These are phyloP conservation scores for Triangularia setosa DNA, from an alignment of 2,329 filamentous ascomycete species.

Conservation along the genomic window DNA sequence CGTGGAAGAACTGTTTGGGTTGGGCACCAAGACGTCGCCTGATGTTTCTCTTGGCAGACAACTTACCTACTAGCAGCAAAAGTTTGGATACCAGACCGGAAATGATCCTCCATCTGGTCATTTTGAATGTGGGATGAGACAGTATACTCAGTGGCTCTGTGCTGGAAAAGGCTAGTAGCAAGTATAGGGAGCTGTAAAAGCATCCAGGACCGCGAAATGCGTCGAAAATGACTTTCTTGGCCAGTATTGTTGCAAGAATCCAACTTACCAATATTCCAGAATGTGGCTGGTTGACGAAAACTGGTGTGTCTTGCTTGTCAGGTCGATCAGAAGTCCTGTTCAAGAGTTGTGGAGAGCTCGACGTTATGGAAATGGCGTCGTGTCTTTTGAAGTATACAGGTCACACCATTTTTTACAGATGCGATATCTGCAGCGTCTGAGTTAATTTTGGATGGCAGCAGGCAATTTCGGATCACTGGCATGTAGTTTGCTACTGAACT, in stretches of 20 bases:
- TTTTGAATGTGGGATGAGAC: background rate
- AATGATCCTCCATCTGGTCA: background rate
- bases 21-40: background rate
- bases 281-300: too few relatives aligned
- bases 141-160: background rate
- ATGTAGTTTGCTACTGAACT: background rate
- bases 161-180: background rate
- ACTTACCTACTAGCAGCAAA: background rate
- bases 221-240: background rate
- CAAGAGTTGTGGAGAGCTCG: background rate
- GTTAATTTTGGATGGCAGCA: background rate
- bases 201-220: too few relatives aligned
- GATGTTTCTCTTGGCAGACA: background rate
- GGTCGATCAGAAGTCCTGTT: background rate
- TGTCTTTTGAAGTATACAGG: background rate
- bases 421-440: background rate
- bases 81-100: background rate
- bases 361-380: background rate
- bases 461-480: background rate
- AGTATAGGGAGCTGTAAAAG: background rate
- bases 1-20: background rate
- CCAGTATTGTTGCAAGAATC: background rate
- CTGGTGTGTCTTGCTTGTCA: background rate
- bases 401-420: background rate
- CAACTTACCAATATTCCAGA: background rate